Conservation (phyloP, 2,329 filamentous ascomycete genomes). For the Penicillium sp. region DNA sequence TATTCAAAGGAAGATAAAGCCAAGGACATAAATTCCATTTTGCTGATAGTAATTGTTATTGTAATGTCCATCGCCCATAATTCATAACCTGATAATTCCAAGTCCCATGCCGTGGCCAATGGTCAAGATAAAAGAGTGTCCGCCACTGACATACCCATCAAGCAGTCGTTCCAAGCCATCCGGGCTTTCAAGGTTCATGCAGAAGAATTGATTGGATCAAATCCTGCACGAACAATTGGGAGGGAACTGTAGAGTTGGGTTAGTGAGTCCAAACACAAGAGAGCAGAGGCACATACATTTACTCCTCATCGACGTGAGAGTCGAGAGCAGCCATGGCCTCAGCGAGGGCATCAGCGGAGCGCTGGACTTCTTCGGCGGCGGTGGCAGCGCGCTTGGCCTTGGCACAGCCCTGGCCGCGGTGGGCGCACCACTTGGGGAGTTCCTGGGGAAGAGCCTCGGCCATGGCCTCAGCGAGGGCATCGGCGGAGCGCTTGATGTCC, state of each 20-base stretch:
- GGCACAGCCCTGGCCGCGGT: slow-evolving; percentile 48
- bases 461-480: slow-evolving; percentile 36
- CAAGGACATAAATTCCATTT: neutral
- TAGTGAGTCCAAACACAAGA: neutral
- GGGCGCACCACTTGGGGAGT: slow-evolving; percentile 35
- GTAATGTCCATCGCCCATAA: neutral
- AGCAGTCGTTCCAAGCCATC: neutral
- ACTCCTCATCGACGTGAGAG: slow-evolving; percentile 22
- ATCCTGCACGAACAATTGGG: neutral
- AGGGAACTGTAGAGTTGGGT: neutral
- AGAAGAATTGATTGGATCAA: neutral
- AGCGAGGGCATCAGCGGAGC: slow-evolving; percentile 35
- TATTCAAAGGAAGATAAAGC: neutral
- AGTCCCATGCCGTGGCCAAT: slow-evolving; percentile 9
- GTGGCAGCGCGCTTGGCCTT: slow-evolving; percentile 67
- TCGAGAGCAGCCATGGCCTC: slow-evolving; percentile 36
- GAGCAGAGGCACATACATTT: slow-evolving; percentile 16
- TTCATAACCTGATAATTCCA: neutral
- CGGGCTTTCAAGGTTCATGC: neutral
- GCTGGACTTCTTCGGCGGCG: slow-evolving; percentile 58
- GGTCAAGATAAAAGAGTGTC: slow-evolving; percentile 18
- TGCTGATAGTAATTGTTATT: neutral
- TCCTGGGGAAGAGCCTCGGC: slow-evolving; percentile 36
- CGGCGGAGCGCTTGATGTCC: slow-evolving; percentile 33
- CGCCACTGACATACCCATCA: slow-evolving; percentile 10